Percentiles rank a stretch among this genome's conserved stretches.
Evolutionary conservation across 2,329 filamentous ascomycete species (phyloP).

Genomic region (Arthrobotrys megalospora): DNA sequence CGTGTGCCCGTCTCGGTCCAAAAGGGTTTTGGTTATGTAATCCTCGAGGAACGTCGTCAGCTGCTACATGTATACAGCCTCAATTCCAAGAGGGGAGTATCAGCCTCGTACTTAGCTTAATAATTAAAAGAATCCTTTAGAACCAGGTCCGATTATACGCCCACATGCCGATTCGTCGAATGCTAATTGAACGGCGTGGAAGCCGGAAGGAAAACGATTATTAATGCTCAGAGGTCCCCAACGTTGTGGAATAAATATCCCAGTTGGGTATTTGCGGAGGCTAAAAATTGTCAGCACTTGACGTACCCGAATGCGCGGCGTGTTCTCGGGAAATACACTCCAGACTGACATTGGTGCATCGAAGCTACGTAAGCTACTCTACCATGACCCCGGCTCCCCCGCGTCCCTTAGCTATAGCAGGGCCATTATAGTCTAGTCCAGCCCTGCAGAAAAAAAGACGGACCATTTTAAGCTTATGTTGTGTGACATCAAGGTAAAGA

Average conservation of each 20-base stretch:
- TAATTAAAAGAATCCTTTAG: background rate
- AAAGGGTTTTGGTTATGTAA: too few species aligned
- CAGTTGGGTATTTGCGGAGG: background rate
- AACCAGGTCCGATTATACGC: background rate
- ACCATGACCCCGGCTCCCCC: background rate
- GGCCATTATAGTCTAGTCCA: background rate
- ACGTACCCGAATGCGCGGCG: background rate
- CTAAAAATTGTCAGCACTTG: slow-evolving; percentile 18
- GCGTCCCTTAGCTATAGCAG: background rate
- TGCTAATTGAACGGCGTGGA: background rate
- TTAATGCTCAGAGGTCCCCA: background rate
- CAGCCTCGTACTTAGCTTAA: slow-evolving; percentile 12
- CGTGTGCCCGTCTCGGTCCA: too few species aligned
- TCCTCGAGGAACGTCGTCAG: too few species aligned
- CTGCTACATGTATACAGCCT: too few species aligned
- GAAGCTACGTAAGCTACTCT: slow-evolving; percentile 5
- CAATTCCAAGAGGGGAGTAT: too few species aligned
- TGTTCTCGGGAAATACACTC: background rate
- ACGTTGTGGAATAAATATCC: slow-evolving; percentile 3
- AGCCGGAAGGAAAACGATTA: background rate
- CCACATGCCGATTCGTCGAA: background rate
- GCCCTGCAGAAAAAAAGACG: slow-evolving; percentile 16
- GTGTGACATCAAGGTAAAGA: slow-evolving; percentile 40
- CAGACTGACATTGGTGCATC: background rate
- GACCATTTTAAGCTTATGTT: slow-evolving; percentile 24